Percentiles rank a stretch among this genome's conserved stretches.
Conservation (phyloP, 345 rosid species). For the Pistacia atlantica region DNA sequence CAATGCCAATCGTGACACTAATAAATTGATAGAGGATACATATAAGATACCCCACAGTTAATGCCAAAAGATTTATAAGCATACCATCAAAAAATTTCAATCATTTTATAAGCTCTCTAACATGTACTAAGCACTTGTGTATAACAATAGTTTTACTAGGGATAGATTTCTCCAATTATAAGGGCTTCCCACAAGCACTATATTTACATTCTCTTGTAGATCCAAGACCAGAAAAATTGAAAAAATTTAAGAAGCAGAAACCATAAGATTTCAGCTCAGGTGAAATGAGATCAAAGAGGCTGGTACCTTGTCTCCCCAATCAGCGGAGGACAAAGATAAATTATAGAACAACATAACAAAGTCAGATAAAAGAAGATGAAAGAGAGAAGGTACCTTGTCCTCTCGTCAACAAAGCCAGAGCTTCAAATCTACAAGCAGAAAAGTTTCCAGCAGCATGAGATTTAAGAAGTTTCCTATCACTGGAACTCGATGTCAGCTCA, state of each 20-base stretch:
- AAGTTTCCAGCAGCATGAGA: slow-evolving; percentile 44
- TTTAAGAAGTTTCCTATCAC: slow-evolving; percentile 21
- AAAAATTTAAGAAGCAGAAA: neutral
- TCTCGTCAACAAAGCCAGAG: slow-evolving; percentile 36
- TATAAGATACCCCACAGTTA: neutral
- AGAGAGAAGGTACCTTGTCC: slow-evolving; percentile 31
- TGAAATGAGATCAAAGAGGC: neutral
- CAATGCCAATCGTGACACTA: neutral
- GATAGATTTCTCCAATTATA: neutral
- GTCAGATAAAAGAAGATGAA: slow-evolving; percentile 3
- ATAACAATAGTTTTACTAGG: neutral
- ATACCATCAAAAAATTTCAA: neutral
- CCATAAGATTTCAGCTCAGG: neutral
- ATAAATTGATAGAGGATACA: neutral
- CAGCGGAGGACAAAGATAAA: neutral
- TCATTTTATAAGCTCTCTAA: too few species aligned
- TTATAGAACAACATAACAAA: neutral
- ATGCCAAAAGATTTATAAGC: neutral
- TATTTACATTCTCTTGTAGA: neutral
- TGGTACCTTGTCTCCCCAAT: neutral
- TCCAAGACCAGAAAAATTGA: neutral
- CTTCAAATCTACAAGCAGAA: slow-evolving; percentile 44
- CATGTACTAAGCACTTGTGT: neutral
- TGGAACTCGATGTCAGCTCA: slow-evolving; percentile 20
- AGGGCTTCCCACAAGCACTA: neutral